Evolutionary conservation across 2,329 filamentous ascomycete species (phyloP).

Genomic region (Cladosporium sphaerospermum): DNA sequence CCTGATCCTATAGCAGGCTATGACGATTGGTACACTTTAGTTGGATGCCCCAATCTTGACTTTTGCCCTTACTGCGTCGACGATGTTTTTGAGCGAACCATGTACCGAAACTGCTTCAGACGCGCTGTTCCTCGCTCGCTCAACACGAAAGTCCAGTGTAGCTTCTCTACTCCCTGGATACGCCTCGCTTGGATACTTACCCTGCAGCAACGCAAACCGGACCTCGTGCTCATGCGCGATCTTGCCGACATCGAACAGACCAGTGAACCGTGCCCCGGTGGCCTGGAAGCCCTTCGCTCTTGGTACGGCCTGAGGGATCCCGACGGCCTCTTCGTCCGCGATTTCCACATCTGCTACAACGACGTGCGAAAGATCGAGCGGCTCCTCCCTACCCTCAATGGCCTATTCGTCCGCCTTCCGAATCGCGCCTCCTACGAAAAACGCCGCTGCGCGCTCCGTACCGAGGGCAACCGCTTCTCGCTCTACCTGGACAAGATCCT

Average conservation of each 20-base stretch:
- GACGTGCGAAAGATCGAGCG: constrained; percentile 68
- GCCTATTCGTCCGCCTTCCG: constrained; percentile 52
- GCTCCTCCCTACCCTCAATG: constrained; percentile 65
- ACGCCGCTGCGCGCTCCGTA: constrained; percentile 65
- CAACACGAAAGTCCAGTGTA: constrained; percentile 60
- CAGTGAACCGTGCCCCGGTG: constrained; percentile 53
- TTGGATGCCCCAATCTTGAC: constrained; percentile 63
- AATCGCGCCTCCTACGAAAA: constrained; percentile 43
- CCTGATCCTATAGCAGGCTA: constrained; percentile 55
- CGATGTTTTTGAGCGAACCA: constrained; percentile 60
- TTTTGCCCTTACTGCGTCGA: constrained; percentile 78
- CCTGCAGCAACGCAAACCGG: constrained; percentile 59
- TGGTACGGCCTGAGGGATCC: constrained; percentile 76
- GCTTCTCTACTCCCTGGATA: constrained; percentile 77
- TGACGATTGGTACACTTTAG: constrained; percentile 76
- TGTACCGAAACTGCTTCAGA: constrained; percentile 62
- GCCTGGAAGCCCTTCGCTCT: constrained; percentile 48
- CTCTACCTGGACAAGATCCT: constrained; percentile 53
- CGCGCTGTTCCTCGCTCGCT: constrained; percentile 53
- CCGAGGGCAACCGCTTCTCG: constrained; percentile 51
- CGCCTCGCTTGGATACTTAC: constrained; percentile 78
- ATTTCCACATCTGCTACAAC: constrained; percentile 68
- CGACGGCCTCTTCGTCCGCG: constrained; percentile 57
- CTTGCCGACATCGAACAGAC: constrained; percentile 58
- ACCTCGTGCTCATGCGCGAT: constrained; percentile 63